These are phyloP conservation scores for Exophiala phaeomuriformis DNA, from an alignment of 2,329 filamentous ascomycete genomes.

Conservation along the genomic window DNA sequence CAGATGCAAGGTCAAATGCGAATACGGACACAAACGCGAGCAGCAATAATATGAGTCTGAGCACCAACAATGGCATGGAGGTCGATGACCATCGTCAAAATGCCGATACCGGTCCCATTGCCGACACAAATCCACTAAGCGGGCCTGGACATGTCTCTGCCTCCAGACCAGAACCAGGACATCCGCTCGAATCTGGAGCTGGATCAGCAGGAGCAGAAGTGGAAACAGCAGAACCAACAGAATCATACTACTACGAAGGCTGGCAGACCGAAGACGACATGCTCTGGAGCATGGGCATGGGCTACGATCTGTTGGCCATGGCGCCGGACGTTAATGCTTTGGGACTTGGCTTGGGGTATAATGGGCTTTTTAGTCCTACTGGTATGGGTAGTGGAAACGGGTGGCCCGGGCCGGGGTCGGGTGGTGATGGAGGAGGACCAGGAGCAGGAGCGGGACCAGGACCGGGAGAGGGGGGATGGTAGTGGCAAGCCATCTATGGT, in stretches of 20 bases:
- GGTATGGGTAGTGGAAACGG: too few species aligned
- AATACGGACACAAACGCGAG: too few species aligned
- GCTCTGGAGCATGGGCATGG: conserved; percentile 27
- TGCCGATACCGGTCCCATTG: background rate
- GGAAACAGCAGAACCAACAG: background rate
- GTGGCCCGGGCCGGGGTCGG: too few species aligned
- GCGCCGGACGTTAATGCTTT: conserved; percentile 22
- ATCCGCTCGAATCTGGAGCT: background rate
- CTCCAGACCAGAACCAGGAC: background rate
- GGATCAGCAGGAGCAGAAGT: background rate
- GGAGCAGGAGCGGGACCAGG: too few species aligned
- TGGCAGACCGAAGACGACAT: conserved; percentile 27
- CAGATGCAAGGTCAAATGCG: too few species aligned
- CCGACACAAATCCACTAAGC: background rate
- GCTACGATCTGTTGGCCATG: conserved; percentile 25
- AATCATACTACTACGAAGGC: conserved; percentile 9
- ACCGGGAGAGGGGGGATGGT: too few species aligned
- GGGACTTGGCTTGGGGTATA: conserved; percentile 9
- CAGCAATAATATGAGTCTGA: too few species aligned
- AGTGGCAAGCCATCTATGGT: too few species aligned
- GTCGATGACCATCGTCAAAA: background rate
- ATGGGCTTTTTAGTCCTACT: conserved; percentile 1
- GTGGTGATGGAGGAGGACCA: too few species aligned
- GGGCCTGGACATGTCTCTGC: too few species aligned
- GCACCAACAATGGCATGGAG: too few species aligned